Base-by-base conservation (phyloP, 2,329 filamentous ascomycete genomes). In the Pseudopyrenochaeta lycopersici region DNA sequence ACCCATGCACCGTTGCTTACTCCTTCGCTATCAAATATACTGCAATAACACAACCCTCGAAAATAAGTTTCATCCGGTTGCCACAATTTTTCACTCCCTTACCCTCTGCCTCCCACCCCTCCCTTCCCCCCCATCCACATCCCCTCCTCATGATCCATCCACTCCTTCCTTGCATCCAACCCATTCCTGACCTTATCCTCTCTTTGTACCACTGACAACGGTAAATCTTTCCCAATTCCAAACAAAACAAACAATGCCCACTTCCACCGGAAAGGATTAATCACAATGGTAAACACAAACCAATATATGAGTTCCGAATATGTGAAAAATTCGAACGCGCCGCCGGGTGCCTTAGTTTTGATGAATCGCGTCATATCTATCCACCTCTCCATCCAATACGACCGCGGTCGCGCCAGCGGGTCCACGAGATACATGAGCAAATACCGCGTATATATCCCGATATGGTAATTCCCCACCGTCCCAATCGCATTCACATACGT, bases 201-300 rank as follows among this genome's bases (percentile, higher is more conserved):
- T 14, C 84, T 78, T 60, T 84, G 78, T 0, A 94, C 87, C 21
- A 95, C 80, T 12, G 78, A 80, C 73, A 84, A 81, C 0, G 91
- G 91, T 41, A 95, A 70, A 17, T 80, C 80, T 38, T 84, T 81
- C 0, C 90, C 90, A 27, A 94, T 72, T 0, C 92, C 91, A 54
- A 89, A 89, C 65, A 96, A 88, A 14, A 96, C 90, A 70, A 96
- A 96, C 0, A 88, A 71, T 0, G 88, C 90, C 92, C 91, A 96
- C 79, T 96, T 96, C 91, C 91, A 96, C 7, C 91, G 80, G 75
- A 96, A 96, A 0, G 92, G 92, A 69, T 96, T 96, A 65, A 95
- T 83, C 4, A 83, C 78, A 36, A 94, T 86, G 51, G 89, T 89
- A 68, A 95, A 96, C 5, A 86, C 72, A 62, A 94, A 95, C 92